A percentile compares a stretch with the other conserved stretches of the same genome.
phyloP scores from a whole-genome alignment of 75 land plant species.

The Pinus taeda region DNA sequence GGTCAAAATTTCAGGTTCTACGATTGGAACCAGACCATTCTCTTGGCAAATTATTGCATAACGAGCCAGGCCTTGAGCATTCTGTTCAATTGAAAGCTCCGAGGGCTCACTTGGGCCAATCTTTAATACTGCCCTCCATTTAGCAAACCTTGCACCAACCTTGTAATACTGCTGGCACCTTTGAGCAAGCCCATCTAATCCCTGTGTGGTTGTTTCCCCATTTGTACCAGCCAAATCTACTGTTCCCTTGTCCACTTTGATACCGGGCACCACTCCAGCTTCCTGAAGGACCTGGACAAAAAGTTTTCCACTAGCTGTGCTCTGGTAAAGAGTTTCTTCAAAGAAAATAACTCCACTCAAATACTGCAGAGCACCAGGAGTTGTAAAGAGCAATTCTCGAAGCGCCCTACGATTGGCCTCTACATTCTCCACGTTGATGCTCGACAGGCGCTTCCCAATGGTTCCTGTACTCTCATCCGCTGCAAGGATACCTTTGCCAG shows the following conservation, averaged over 20 bases:
- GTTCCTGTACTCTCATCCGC: conserved; percentile 71
- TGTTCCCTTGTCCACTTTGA: conserved; percentile 50
- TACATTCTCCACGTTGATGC: conserved; percentile 70
- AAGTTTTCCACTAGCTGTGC: conserved; percentile 38
- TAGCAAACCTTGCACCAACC: conserved; percentile 85
- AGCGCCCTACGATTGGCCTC: conserved; percentile 53
- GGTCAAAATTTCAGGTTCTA: conserved; percentile 83
- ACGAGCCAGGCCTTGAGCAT: conserved; percentile 79
- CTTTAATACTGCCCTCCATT: conserved; percentile 65
- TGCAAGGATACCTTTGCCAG: conserved; percentile 84
- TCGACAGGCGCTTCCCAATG: conserved; percentile 48
- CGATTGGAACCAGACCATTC: conserved; percentile 85
- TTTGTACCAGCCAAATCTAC: conserved; percentile 31
- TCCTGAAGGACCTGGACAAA: conserved; percentile 49
- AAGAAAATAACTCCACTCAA: conserved; percentile 44
- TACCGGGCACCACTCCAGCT: conserved; percentile 43
- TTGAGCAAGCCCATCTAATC: conserved; percentile 63
- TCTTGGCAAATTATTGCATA: conserved; percentile 67
- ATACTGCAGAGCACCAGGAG: conserved; percentile 37
- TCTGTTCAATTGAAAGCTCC: conserved; percentile 73
- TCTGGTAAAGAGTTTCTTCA: conserved; percentile 28
- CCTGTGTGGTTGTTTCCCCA: conserved; percentile 53
- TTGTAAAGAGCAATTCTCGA: conserved; percentile 36
- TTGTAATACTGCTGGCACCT: conserved; percentile 75
- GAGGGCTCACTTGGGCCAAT: conserved; percentile 77